Conservation (phyloP, 768 basidiomycete genomes). For the Roridomyces roridus region DNA sequence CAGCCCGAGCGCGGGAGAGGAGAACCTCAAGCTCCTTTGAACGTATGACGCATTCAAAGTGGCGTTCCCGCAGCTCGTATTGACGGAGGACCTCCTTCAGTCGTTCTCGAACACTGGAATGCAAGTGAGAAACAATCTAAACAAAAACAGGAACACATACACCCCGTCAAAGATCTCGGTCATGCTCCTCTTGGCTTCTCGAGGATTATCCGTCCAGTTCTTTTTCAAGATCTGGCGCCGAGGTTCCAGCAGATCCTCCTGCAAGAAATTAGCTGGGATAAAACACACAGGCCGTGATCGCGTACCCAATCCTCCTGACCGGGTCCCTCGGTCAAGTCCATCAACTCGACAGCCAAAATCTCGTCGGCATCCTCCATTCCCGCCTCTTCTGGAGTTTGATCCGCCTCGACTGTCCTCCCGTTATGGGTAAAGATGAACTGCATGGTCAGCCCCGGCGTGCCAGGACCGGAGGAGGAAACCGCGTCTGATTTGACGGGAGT, state of each 20-base stretch:
- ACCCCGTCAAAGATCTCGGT: constrained; percentile 88
- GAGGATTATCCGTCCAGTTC: constrained; percentile 78
- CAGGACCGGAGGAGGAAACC: constrained; percentile 47
- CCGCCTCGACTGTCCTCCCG: constrained; percentile 78
- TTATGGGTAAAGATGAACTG: constrained; percentile 89
- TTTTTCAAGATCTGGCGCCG: constrained; percentile 77
- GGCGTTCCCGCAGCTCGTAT: constrained; percentile 89
- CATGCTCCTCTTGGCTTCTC: constrained; percentile 74
- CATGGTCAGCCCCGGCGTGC: constrained; percentile 52
- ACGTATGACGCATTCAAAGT: constrained; percentile 91
- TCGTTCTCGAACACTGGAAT: constrained; percentile 76
- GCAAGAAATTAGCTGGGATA: constrained; percentile 1
- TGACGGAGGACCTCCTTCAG: constrained; percentile 87
- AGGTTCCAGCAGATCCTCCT: constrained; percentile 73
- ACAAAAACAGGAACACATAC: constrained; percentile 52
- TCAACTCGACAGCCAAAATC: constrained; percentile 87
- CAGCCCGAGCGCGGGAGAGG: constrained; percentile 84
- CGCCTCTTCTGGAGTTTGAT: constrained; percentile 85
- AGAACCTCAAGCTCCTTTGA: constrained; percentile 92
- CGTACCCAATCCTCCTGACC: constrained; percentile 69
- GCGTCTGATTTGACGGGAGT: constrained; percentile 58
- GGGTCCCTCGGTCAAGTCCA: constrained; percentile 83
- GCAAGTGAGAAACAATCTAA: constrained; percentile 6
- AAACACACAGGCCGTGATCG: constrained; percentile 3
- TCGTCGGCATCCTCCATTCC: constrained; percentile 91